phyloP scores from a whole-genome alignment of 176 grass and related monocot genomes.

The Alloteropsis semialata region DNA sequence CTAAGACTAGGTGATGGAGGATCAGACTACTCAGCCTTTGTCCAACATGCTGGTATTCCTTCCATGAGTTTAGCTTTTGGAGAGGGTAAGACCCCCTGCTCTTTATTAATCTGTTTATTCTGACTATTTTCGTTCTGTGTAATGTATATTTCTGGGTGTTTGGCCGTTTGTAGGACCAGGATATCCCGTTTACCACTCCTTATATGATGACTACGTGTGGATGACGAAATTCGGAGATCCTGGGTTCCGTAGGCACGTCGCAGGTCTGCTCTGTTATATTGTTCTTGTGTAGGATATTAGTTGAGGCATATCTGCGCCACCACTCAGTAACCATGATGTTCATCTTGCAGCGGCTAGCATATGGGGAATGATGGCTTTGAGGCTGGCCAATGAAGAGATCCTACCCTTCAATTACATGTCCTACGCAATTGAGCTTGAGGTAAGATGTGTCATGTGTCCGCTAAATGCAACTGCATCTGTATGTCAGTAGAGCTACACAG shows the following conservation, averaged over 20 bases:
- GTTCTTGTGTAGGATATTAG: not conserved
- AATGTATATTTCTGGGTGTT: not conserved
- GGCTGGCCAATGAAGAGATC: slow-evolving; percentile 68
- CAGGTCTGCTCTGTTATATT: slow-evolving; percentile 38
- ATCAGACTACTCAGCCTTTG: slow-evolving; percentile 70
- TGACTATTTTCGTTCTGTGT: not conserved
- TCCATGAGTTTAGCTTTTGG: slow-evolving; percentile 74
- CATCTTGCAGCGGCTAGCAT: slow-evolving; percentile 65
- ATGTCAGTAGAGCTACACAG: not conserved
- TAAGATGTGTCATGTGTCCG: not conserved
- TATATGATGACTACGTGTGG: slow-evolving; percentile 89
- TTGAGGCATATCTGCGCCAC: not conserved
- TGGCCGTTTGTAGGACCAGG: slow-evolving; percentile 32
- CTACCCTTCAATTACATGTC: slow-evolving; percentile 76
- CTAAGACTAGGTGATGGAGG: slow-evolving; percentile 66
- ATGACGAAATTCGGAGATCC: slow-evolving; percentile 92
- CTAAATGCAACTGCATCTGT: not conserved
- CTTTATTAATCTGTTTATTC: not conserved
- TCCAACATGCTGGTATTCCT: slow-evolving; percentile 80
- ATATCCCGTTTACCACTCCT: slow-evolving; percentile 80
- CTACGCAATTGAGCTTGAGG: slow-evolving; percentile 67
- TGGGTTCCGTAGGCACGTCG: slow-evolving; percentile 70
- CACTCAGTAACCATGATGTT: not conserved
- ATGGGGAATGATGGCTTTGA: slow-evolving; percentile 83
- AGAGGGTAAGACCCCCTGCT: slow-evolving; percentile 37